Base-by-base conservation (phyloP, 495 filamentous ascomycete genomes). In the Lindgomyces ingoldianus region DNA sequence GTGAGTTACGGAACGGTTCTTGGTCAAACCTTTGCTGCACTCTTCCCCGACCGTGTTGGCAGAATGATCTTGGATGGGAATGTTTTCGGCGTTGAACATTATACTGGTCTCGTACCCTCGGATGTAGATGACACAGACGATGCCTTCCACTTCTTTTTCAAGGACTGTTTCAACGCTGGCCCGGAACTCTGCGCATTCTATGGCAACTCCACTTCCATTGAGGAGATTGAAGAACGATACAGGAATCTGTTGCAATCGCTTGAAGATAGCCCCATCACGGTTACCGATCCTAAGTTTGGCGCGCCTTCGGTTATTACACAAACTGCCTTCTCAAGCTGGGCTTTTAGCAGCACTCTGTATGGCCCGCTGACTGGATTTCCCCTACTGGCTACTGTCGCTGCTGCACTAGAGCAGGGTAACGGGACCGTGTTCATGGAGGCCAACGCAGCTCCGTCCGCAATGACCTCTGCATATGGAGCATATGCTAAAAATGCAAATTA, bases 11-110 rank as follows among this genome's bases (percentile, higher is more conserved):
- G 74, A 4, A 71, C 67, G 1, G 70, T 70, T 36, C 46, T 76
- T 0, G 74, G 66, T 6, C 64, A 68, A 0, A 81, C 78, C 0
- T 81, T 83, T 60, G 80, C 81, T 2, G 73, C 80, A 0, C 76
- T 84, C 64, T 81, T 76, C 41, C 83, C 83, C 0, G 73, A 82
- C 48, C 79, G 81, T 29, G 68, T 85, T 12, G 67, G 72, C 3
- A 76, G 82, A 9, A 70, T 77, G 30, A 70, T 84, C 2, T 72
- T 86, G 8, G 83, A 86, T 56, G 83, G 76, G 1, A 82, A 84
- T 10, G 80, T 81, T 11, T 59, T 77, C 75, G 46, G 74, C 30
- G 76, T 77, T 33, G 68, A 77, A 16, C 30, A 64, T 54, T 64
- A 58, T 36, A 19, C 18, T 16, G 62, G 62, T 11, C 8, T n/a